Conservation (phyloP, 2,329 filamentous ascomycete species). For the Hypoxylon sp. region DNA sequence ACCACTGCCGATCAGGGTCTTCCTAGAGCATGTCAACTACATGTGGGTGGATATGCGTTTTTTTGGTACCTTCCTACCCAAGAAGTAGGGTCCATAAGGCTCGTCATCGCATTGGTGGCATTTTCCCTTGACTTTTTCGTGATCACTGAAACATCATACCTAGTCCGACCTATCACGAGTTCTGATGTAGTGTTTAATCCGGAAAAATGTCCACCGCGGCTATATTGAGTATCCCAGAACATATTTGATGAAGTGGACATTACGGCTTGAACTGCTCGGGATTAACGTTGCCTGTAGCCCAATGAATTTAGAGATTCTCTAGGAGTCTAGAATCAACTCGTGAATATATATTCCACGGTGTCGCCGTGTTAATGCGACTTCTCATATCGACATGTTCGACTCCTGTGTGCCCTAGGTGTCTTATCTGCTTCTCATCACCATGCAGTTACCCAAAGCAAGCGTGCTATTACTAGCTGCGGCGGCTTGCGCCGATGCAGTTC, state of each 20-base stretch:
- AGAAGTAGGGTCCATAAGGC: constrained; percentile 10
- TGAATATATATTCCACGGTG: constrained; percentile 23
- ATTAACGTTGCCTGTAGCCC: constrained; percentile 7
- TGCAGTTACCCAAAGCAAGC: constrained; percentile 27
- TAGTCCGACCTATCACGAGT: constrained; percentile 8
- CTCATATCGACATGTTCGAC: background rate
- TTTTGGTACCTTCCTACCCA: constrained; percentile 1
- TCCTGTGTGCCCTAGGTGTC: background rate
- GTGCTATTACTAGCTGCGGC: constrained; percentile 43
- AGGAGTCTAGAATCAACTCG: constrained; percentile 1
- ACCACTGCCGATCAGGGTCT: constrained; percentile 24
- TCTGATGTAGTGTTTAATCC: constrained; percentile 27
- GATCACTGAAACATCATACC: constrained; percentile 2
- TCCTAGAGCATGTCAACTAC: constrained; percentile 11
- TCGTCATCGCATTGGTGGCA: constrained; percentile 7
- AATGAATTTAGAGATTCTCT: constrained; percentile 14
- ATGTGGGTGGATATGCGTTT: constrained; percentile 6
- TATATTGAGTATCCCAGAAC: constrained; percentile 25
- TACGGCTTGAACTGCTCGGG: constrained; percentile 9
- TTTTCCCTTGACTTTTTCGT: constrained; percentile 1
- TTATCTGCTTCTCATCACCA: constrained; percentile 3
- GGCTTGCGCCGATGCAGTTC: constrained; percentile 49
- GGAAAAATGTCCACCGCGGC: constrained; percentile 23
- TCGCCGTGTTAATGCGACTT: constrained; percentile 1
- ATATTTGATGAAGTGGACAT: constrained; percentile 1